These are phyloP conservation scores for Cytospora leucostoma DNA, from an alignment of 2,329 filamentous ascomycete species.

Conservation along the genomic window DNA sequence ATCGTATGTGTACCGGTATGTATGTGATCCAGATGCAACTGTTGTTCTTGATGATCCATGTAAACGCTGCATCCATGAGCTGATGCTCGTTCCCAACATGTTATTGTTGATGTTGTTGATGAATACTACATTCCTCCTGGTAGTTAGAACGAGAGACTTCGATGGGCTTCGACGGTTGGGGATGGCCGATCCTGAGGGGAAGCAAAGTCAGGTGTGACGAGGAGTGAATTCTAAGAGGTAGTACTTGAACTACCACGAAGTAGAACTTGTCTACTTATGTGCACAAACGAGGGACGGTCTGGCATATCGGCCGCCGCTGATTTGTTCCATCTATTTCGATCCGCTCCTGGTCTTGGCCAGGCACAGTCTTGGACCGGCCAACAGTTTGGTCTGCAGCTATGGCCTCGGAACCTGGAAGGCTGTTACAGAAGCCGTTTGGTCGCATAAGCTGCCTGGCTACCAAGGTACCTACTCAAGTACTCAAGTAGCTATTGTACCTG, in stretches of 20 bases:
- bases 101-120: not conserved
- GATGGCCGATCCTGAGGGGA: not conserved
- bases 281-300: not conserved
- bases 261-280: too few relatives aligned
- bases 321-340: slow-evolving; percentile 18
- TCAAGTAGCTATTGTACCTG: slow-evolving; percentile 8
- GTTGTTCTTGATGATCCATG: slow-evolving; percentile 5
- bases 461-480: not conserved
- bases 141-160: not conserved
- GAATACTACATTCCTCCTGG: not conserved
- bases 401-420: slow-evolving; percentile 7
- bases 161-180: not conserved
- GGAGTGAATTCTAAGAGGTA: too few relatives aligned
- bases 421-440: slow-evolving; percentile 19
- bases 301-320: slow-evolving; percentile 8
- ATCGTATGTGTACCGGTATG: too few relatives aligned
- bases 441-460: slow-evolving; percentile 1
- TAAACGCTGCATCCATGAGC: not conserved
- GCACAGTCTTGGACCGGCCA: slow-evolving; percentile 7
- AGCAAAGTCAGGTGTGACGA: not conserved
- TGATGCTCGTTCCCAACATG: not conserved
- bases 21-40: not conserved
- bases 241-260: too few relatives aligned
- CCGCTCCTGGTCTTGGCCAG: slow-evolving; percentile 3
- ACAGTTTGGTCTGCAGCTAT: not conserved